A percentile compares a stretch with the other conserved stretches of the same genome.
Conservation (phyloP, 2,329 filamentous ascomycete genomes). For the Aspergillus pseudoviridinutans region DNA sequence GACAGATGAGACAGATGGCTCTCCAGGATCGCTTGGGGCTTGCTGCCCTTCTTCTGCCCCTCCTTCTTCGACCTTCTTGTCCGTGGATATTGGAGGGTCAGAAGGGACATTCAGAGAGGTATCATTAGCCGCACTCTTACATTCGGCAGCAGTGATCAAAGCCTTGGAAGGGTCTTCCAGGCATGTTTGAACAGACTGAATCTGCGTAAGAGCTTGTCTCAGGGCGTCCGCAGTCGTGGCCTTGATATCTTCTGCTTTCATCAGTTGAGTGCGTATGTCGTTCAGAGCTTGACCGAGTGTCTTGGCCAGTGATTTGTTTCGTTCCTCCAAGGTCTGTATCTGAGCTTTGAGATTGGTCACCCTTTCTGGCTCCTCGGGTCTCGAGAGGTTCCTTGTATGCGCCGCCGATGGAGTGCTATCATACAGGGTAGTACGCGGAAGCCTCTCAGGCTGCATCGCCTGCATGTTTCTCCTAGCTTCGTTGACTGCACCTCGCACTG, state of each 20-base stretch:
- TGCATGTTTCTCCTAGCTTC: slow-evolving; percentile 47
- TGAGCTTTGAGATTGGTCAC: slow-evolving; percentile 27
- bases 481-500: slow-evolving; percentile 45
- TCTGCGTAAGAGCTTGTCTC: slow-evolving; percentile 36
- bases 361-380: slow-evolving; percentile 10
- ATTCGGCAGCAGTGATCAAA: slow-evolving; percentile 11
- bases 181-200: slow-evolving; percentile 42
- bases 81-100: background rate
- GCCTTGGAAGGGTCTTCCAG: slow-evolving; percentile 39
- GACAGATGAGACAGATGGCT: slow-evolving; percentile 7
- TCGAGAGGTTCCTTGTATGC: slow-evolving; percentile 11
- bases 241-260: slow-evolving; percentile 21
- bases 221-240: slow-evolving; percentile 27
- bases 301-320: slow-evolving; percentile 40
- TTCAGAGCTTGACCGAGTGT: slow-evolving; percentile 40
- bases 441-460: slow-evolving; percentile 39
- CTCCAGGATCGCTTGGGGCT: slow-evolving; percentile 4
- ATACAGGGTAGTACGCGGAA: slow-evolving; percentile 22
- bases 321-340: slow-evolving; percentile 34
- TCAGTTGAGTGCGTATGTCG: slow-evolving; percentile 36
- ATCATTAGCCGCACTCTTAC: slow-evolving; percentile 4
- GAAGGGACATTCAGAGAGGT: slow-evolving; percentile 1
- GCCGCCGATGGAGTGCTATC: slow-evolving; percentile 11
- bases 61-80: background rate
- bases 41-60: slow-evolving; percentile 3